Evolutionary conservation across 2,329 filamentous ascomycete genomes (phyloP), one percentile per base, ranked within the genome.

Genomic region (Herpotrichia juniperi): DNA sequence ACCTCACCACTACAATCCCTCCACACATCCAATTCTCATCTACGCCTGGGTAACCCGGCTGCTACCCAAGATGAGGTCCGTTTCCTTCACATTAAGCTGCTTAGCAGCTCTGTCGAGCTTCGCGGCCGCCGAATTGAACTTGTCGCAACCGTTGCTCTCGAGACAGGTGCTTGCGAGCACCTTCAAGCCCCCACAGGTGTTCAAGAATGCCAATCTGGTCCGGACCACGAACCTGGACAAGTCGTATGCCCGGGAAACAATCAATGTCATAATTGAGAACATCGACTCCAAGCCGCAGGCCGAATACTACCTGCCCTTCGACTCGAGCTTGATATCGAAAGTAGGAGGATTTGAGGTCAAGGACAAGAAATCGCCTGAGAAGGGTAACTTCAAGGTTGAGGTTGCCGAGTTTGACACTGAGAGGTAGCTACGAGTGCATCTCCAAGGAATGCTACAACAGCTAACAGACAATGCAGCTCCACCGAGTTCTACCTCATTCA

Each of bases 261-360:
- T 97, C 81, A 97, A 97, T 77, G 88, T 96, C n/a, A 82, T 96
- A 46, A 86, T 99, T 58, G 89, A 97, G 79, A 99, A 99, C 74
- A 81, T 90, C 61, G 90, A 88, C 68, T 82, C 83, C 56, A 79
- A 87, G 61, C 83, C 92, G 16, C 93, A 97, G 72, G 85, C 86
- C 72, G 89, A 96, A 75, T 99, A 99, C 82, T 97, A 88, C 75
- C 68, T 99, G 47, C 90, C 93, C 3, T 96, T 99, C 71, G 88
- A 90, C 51, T 80, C 87, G 53, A 83, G 87, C 57, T 81, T 91
- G 74, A 84, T 96, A 66, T 83, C 85, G 58, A 87, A 84, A 59
- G 79, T 97, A 57, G 94, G 93, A 59, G 91, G 89, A 32, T 78
- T 99, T 52, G 93, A 97, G 78, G 94, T 93, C 48, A 91, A 89